Base-by-base conservation (phyloP, 345 rosid genomes). In the Syzygium oleosum region DNA sequence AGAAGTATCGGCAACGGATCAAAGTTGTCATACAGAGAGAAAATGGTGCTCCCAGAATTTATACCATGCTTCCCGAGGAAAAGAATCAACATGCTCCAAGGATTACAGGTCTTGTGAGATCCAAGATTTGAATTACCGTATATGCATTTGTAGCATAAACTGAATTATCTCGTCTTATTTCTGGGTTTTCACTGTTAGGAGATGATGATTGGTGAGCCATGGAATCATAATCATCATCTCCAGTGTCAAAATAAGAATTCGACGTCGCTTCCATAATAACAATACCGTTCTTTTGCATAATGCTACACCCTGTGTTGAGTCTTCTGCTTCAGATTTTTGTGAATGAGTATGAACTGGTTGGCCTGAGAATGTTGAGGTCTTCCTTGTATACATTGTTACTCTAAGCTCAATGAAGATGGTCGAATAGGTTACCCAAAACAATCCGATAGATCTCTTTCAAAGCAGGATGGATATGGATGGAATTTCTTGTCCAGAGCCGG, bases 201-300 rank as follows among this genome's bases (percentile, higher is more conserved):
- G 41, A 29, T 29, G 77, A 63, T 29, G 77, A 15, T 14, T n/a
- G 16, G 21, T 13, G 17, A 63, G 77, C 38, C 77, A 0, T 7
- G 77, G 77, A 63, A 63, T 63, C 77, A 63, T 63, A 29, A 43
- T 43, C 46, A 43, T 5, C 46, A 43, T 43, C 46, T 63, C 77
- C 21, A 29, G 11, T 29, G 77, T 41, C 77, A 2, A 63, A 29
- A 29, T 63, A 29, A 63, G 21, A 63, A 63, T 63, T 38, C 4
- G 77, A 63, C 25, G 12, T 8, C 11, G 38, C 31, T 63, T 14
- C 4, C 9, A 17, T 63, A 29, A n/a, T 63, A 63, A n/a, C 38
- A n/a, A 14, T 0, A 16, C 73, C 6, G 73, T n/a, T 63, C 73
- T n/a, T n/a, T 63, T n/a, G 9, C 73, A 0, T 63, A n/a, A 7